A percentile compares a stretch with the other conserved stretches of the same genome.
phyloP scores from a whole-genome alignment of 2,329 filamentous ascomycete genomes.

The Cladorrhinum sp. region DNA sequence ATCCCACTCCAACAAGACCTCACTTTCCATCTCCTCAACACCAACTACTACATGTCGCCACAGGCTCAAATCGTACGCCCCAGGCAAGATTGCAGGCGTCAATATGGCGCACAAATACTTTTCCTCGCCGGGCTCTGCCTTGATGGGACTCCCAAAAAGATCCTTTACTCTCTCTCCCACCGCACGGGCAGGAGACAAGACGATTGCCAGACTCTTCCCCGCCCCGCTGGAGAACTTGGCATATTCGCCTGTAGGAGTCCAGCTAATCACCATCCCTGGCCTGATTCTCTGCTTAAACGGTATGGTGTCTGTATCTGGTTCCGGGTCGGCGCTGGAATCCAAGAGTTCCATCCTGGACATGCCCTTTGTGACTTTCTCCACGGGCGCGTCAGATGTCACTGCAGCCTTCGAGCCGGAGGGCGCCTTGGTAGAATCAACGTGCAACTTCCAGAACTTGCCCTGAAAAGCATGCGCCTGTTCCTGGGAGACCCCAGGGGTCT shows the following conservation, averaged over 20 bases:
- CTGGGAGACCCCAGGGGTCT: slow-evolving; percentile 33
- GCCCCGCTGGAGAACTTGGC: slow-evolving; percentile 13
- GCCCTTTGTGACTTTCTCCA: not conserved
- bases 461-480: slow-evolving; percentile 43
- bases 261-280: slow-evolving; percentile 42
- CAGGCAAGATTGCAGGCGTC: slow-evolving; percentile 33
- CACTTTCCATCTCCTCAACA: slow-evolving; percentile 37
- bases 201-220: slow-evolving; percentile 31
- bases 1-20: slow-evolving; percentile 45
- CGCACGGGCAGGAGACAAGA: slow-evolving; percentile 31
- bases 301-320: slow-evolving; percentile 22
- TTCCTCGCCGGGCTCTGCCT: slow-evolving; percentile 6
- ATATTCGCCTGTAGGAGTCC: slow-evolving; percentile 24
- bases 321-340: slow-evolving; percentile 32
- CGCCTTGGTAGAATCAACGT: slow-evolving; percentile 38
- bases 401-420: not conserved
- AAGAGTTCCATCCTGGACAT: slow-evolving; percentile 11
- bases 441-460: slow-evolving; percentile 42
- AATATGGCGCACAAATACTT: slow-evolving; percentile 39
- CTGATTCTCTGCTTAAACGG: slow-evolving; percentile 41
- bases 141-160: slow-evolving; percentile 21
- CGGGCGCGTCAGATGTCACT: not conserved
- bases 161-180: slow-evolving; percentile 25
- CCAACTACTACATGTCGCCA: slow-evolving; percentile 38
- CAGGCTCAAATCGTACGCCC: slow-evolving; percentile 39